A percentile compares a stretch with the other conserved stretches of the same genome.
Evolutionary conservation across 2,329 filamentous ascomycete species (phyloP).

Genomic region (Pestalotiopsis sp.): DNA sequence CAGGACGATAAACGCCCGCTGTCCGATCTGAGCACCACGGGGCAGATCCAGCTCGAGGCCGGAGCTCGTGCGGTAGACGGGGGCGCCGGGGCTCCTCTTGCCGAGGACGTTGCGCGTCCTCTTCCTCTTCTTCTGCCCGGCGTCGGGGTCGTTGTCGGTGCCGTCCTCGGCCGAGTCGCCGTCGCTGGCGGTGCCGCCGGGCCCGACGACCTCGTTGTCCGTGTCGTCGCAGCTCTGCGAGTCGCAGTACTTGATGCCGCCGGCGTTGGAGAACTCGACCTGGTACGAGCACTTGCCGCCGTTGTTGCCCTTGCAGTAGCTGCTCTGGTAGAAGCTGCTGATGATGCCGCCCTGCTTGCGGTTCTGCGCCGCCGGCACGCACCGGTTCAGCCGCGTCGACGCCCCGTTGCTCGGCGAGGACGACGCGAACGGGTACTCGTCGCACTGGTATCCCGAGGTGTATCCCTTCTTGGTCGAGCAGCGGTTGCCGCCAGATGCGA

Average conservation of each 20-base stretch:
- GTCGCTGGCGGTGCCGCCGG: background rate
- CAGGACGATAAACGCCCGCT: constrained; percentile 11
- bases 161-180: background rate
- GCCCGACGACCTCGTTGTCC: background rate
- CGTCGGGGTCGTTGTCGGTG: background rate
- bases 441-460: background rate
- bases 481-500: constrained; percentile 10
- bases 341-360: constrained; percentile 11
- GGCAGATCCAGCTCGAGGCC: constrained; percentile 8
- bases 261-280: constrained; percentile 5
- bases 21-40: constrained; percentile 6
- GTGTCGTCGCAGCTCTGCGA: background rate
- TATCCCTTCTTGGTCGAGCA: constrained; percentile 7
- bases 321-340: constrained; percentile 6
- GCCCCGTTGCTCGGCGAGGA: background rate
- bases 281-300: background rate
- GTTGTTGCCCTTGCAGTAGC: constrained; percentile 11
- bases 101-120: background rate
- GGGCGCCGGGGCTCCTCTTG: background rate
- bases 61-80: constrained; percentile 10
- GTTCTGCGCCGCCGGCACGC: constrained; percentile 10
- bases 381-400: constrained; percentile 4
- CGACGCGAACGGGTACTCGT: background rate
- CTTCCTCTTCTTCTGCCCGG: background rate
- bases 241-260: constrained; percentile 5